Evolutionary conservation across 2,329 filamentous ascomycete genomes (phyloP).

Genomic region (Sarocladium brachiariae): DNA sequence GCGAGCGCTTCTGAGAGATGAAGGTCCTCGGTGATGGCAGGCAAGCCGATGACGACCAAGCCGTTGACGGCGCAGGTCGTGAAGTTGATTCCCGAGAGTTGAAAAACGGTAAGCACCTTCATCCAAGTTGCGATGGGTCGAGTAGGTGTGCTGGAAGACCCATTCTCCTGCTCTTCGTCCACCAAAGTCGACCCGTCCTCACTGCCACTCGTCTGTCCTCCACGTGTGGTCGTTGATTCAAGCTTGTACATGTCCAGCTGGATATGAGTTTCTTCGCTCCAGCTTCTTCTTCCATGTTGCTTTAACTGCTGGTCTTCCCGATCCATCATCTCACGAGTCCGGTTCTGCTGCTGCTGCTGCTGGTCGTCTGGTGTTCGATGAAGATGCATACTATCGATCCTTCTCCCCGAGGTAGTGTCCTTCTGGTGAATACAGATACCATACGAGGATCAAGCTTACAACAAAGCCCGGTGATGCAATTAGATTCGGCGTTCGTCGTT

Average conservation of each 20-base stretch:
- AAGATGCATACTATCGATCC: no score
- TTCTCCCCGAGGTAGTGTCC: background rate
- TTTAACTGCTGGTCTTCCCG: background rate
- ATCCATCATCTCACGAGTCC: background rate
- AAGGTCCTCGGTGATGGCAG: slow-evolving; percentile 32
- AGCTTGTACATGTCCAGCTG: slow-evolving; percentile 6
- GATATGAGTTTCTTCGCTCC: background rate
- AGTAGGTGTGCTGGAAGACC: no score
- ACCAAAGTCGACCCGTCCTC: background rate
- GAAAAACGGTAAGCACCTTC: background rate
- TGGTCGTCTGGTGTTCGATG: background rate
- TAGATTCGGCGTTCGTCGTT: no score
- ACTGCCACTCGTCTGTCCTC: background rate
- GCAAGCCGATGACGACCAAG: slow-evolving; percentile 33
- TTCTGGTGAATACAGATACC: background rate
- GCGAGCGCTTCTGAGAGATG: slow-evolving; percentile 24
- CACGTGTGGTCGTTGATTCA: background rate
- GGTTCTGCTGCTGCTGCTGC: background rate
- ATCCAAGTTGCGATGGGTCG: background rate
- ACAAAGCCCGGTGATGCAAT: no score
- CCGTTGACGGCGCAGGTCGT: slow-evolving; percentile 22
- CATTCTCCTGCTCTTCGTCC: background rate
- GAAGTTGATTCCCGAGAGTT: slow-evolving; percentile 21
- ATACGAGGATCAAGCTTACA: no score
- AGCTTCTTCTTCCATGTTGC: background rate